These are phyloP conservation scores for Tuber melanosporum DNA, from an alignment of 495 filamentous ascomycete genomes.

Conservation along the genomic window DNA sequence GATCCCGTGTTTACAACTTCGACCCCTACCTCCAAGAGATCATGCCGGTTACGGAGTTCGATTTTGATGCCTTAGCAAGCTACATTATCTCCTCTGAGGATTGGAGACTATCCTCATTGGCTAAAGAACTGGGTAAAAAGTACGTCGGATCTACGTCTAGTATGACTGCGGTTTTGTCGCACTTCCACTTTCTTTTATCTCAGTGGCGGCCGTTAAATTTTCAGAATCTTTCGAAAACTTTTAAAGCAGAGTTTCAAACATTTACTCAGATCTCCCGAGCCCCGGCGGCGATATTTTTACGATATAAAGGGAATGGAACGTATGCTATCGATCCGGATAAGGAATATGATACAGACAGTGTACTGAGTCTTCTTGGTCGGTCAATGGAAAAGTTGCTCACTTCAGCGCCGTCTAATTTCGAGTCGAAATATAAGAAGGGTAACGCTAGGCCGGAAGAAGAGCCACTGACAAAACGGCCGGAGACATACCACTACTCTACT, in stretches of 20 bases:
- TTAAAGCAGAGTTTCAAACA: slow-evolving; percentile 52
- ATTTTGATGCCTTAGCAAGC: slow-evolving; percentile 73
- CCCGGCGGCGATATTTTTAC: slow-evolving; percentile 75
- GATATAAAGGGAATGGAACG: slow-evolving; percentile 65
- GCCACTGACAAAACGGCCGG: slow-evolving; percentile 58
- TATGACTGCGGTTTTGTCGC: slow-evolving; percentile 78
- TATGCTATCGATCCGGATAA: slow-evolving; percentile 99
- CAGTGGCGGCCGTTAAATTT: slow-evolving; percentile 67
- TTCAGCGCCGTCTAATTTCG: slow-evolving; percentile 67
- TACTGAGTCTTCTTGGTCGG: slow-evolving; percentile 83
- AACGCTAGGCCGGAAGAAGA: slow-evolving; percentile 57
- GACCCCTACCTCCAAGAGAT: slow-evolving; percentile 86
- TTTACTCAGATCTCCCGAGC: slow-evolving; percentile 66
- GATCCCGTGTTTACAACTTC: slow-evolving; percentile 87
- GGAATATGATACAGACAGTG: slow-evolving; percentile 75
- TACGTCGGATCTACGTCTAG: slow-evolving; percentile 94
- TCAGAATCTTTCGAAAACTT: slow-evolving; percentile 57
- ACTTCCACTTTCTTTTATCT: slow-evolving; percentile 91
- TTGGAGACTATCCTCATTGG: slow-evolving; percentile 57
- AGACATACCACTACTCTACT: slow-evolving; percentile 82
- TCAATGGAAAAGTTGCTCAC: slow-evolving; percentile 98
- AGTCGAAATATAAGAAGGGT: slow-evolving; percentile 66
- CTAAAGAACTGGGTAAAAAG: slow-evolving; percentile 61
- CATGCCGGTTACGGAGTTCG: slow-evolving; percentile 86
- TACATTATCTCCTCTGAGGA: slow-evolving; percentile 91